Percentiles rank a stretch among this genome's conserved stretches.
phyloP scores from a whole-genome alignment of 768 basidiomycete species.

The Mycena filopes region DNA sequence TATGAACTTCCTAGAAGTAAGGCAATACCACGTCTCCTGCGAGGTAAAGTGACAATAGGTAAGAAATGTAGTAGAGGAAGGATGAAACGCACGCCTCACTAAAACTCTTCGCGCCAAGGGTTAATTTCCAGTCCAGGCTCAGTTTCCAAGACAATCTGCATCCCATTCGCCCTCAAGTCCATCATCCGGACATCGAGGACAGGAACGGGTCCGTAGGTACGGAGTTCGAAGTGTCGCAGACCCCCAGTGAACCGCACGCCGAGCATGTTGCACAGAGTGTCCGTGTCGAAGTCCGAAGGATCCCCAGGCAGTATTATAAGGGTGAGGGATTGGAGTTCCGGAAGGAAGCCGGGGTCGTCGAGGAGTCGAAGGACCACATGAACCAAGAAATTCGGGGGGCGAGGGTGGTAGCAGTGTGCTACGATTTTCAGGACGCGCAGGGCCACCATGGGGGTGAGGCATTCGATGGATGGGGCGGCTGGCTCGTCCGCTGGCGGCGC shows the following conservation, averaged over 20 bases:
- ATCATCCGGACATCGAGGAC: background rate
- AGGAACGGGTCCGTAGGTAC: background rate
- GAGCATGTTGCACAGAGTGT: background rate
- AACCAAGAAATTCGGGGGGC: no score
- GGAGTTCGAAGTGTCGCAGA: background rate
- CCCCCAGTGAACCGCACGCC: background rate
- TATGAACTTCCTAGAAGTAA: no score
- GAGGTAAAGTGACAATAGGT: no score
- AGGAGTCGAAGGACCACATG: background rate
- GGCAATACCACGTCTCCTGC: no score
- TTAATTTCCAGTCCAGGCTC: background rate
- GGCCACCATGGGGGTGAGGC: no score
- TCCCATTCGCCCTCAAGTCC: background rate
- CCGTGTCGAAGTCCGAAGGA: background rate
- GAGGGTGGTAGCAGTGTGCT: no score
- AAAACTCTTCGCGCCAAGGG: background rate
- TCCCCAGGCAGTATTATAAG: background rate
- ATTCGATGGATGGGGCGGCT: no score
- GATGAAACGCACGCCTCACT: no score
- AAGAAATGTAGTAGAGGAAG: no score
- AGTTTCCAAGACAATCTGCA: background rate
- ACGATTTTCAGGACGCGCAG: no score
- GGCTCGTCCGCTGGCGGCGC: no score
- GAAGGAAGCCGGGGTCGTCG: background rate
- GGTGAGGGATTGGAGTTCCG: background rate